Percentiles rank a stretch among this genome's conserved stretches.
Conservation (phyloP, 495 filamentous ascomycete genomes). For the Aspergillus nidulans region DNA sequence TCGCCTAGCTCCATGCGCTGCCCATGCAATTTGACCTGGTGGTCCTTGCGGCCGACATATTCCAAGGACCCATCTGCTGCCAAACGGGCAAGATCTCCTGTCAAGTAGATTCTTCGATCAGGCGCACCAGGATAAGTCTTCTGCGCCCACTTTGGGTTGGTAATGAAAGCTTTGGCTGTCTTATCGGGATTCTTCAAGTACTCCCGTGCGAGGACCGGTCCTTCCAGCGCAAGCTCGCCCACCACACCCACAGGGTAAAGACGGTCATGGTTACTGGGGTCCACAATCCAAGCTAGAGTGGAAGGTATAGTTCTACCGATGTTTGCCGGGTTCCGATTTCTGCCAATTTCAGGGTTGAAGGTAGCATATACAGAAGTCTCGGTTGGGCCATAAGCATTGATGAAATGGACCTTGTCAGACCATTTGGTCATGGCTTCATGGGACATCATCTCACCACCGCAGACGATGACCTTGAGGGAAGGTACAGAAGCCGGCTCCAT, state of each 20-base stretch:
- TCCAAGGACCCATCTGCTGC: conserved; percentile 48
- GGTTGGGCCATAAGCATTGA: conserved; percentile 59
- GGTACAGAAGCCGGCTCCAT: conserved; percentile 45
- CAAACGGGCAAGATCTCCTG: conserved; percentile 51
- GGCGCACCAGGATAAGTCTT: conserved; percentile 18
- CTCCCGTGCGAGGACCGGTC: conserved; percentile 45
- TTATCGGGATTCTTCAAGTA: conserved; percentile 52
- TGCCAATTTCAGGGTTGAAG: conserved; percentile 31
- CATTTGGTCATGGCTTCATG: conserved; percentile 52
- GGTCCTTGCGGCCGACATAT: conserved; percentile 58
- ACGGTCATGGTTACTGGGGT: conserved; percentile 42
- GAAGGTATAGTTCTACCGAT: conserved; percentile 46
- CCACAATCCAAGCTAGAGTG: conserved; percentile 52
- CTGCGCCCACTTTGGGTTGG: conserved; percentile 34
- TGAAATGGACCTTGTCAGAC: conserved; percentile 43
- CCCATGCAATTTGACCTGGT: conserved; percentile 64
- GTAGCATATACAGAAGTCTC: conserved; percentile 44
- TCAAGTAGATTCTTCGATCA: conserved; percentile 40
- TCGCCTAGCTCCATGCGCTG: conserved; percentile 62
- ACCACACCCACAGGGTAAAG: conserved; percentile 49
- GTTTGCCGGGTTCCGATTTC: conserved; percentile 33
- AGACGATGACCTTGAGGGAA: conserved; percentile 37
- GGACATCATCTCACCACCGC: conserved; percentile 46
- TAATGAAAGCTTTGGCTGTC: conserved; percentile 46
- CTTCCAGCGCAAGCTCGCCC: conserved; percentile 51